Conservation (phyloP, 1,284 basidiomycete species). For the Pyrrhoderma noxium region DNA sequence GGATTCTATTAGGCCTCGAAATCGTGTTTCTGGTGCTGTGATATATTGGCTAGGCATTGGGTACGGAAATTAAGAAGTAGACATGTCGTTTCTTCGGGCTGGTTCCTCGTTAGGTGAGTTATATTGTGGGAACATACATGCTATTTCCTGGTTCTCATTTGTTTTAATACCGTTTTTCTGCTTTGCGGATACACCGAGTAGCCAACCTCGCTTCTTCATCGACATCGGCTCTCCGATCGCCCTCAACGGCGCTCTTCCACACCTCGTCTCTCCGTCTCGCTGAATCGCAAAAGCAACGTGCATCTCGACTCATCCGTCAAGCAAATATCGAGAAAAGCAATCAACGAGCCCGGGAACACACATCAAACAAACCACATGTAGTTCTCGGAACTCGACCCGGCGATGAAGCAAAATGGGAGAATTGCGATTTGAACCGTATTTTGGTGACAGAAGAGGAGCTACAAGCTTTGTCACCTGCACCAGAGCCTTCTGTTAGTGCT, state of each 20-base stretch:
- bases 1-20: too few relatives aligned
- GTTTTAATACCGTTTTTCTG: too few relatives aligned
- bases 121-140: neutral
- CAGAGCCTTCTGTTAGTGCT: neutral
- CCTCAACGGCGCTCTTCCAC: slow-evolving; percentile 37
- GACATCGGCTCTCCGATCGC: neutral
- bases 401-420: slow-evolving; percentile 56
- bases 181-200: too few relatives aligned
- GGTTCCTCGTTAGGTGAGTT: slow-evolving; percentile 12
- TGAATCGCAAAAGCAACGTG: slow-evolving; percentile 29
- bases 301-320: slow-evolving; percentile 39
- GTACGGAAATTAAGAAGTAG: neutral
- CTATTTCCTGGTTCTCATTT: too few relatives aligned
- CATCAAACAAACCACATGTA: slow-evolving; percentile 52
- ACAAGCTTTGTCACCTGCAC: slow-evolving; percentile 24
- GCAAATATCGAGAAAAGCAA: slow-evolving; percentile 43
- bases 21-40: too few relatives aligned
- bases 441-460: slow-evolving; percentile 53
- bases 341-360: slow-evolving; percentile 36
- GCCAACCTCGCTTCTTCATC: slow-evolving; percentile 9
- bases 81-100: slow-evolving; percentile 13
- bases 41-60: too few relatives aligned
- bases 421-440: slow-evolving; percentile 54
- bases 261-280: slow-evolving; percentile 42
- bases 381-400: slow-evolving; percentile 63